Conservation (phyloP, 805 yeast species). For the Metschnikowia proteae region DNA sequence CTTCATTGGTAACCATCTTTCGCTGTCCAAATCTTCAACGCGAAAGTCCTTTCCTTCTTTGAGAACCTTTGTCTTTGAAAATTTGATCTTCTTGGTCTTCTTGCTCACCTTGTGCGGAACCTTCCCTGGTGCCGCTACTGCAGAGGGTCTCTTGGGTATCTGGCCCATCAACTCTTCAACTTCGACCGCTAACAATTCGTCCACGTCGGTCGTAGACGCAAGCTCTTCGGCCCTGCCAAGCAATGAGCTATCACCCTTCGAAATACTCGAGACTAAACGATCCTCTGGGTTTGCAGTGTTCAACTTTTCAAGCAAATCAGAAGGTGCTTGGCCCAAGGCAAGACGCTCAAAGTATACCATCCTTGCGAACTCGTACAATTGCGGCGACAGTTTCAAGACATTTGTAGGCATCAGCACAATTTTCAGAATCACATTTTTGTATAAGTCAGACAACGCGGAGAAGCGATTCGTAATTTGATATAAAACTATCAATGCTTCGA, state of each 20-base stretch:
- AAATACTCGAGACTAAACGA: slow-evolving; percentile 21
- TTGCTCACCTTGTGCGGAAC: slow-evolving; percentile 20
- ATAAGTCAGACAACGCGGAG: slow-evolving; percentile 3
- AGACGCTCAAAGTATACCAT: slow-evolving; percentile 30
- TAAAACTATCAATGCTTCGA: slow-evolving; percentile 10
- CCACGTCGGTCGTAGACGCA: slow-evolving; percentile 20
- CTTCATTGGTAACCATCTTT: slow-evolving; percentile 88
- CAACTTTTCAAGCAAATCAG: slow-evolving; percentile 22
- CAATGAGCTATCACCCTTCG: slow-evolving; percentile 18
- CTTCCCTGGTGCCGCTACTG: slow-evolving; percentile 4
- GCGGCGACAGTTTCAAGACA: slow-evolving; percentile 10
- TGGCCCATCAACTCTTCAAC: slow-evolving; percentile 21
- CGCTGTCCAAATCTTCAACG: slow-evolving; percentile 40
- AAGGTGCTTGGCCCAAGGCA: slow-evolving; percentile 15
- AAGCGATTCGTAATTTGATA: slow-evolving; percentile 7
- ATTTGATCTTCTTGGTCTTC: slow-evolving; percentile 20
- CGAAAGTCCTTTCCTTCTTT: slow-evolving; percentile 13
- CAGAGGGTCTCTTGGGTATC: background rate
- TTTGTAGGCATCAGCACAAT: slow-evolving; percentile 8
- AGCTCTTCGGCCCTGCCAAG: slow-evolving; percentile 21
- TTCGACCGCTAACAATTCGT: slow-evolving; percentile 31
- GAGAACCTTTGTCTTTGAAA: slow-evolving; percentile 15
- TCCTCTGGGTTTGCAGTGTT: slow-evolving; percentile 22
- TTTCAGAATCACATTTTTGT: slow-evolving; percentile 3
- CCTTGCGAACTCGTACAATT: slow-evolving; percentile 27